Evolutionary conservation across 2,329 filamentous ascomycete species (phyloP).

Genomic region (Cladosporium sp.): DNA sequence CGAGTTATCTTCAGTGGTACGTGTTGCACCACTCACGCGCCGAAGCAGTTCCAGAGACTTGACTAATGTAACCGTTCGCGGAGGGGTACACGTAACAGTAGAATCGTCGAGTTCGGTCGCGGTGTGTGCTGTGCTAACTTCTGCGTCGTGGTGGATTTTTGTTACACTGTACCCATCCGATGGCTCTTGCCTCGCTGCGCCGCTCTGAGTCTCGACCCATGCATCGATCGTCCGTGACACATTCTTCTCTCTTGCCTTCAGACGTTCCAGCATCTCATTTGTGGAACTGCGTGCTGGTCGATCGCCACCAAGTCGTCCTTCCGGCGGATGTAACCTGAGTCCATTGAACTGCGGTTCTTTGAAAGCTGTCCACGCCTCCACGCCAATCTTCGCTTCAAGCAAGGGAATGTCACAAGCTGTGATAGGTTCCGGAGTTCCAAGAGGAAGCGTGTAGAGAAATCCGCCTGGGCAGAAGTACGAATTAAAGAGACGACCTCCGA

Average conservation of each 20-base stretch:
- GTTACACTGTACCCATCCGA: background rate
- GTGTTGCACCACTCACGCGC: background rate
- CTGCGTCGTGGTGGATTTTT: background rate
- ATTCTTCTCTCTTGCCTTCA: background rate
- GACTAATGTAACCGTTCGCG: background rate
- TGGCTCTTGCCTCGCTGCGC: background rate
- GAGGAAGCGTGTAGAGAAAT: slow-evolving; percentile 25
- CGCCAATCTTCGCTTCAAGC: slow-evolving; percentile 19
- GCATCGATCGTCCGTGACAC: background rate
- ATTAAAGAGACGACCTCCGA: slow-evolving; percentile 23
- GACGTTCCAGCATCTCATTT: background rate
- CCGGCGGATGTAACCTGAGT: slow-evolving; percentile 19
- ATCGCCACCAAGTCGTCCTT: background rate
- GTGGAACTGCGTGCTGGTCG: background rate
- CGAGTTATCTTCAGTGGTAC: background rate
- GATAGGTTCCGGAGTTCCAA: slow-evolving; percentile 17
- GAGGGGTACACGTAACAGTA: background rate
- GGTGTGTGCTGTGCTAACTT: background rate
- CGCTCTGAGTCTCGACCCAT: background rate
- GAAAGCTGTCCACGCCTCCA: slow-evolving; percentile 21
- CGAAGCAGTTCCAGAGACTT: background rate
- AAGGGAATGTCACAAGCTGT: slow-evolving; percentile 11
- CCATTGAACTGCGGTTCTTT: slow-evolving; percentile 22
- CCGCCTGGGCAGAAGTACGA: slow-evolving; percentile 25
- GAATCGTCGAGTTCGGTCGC: background rate